These are phyloP conservation scores for Coemansia sp. DNA, from an alignment of 192 early-diverging fungal species.

Conservation along the genomic window DNA sequence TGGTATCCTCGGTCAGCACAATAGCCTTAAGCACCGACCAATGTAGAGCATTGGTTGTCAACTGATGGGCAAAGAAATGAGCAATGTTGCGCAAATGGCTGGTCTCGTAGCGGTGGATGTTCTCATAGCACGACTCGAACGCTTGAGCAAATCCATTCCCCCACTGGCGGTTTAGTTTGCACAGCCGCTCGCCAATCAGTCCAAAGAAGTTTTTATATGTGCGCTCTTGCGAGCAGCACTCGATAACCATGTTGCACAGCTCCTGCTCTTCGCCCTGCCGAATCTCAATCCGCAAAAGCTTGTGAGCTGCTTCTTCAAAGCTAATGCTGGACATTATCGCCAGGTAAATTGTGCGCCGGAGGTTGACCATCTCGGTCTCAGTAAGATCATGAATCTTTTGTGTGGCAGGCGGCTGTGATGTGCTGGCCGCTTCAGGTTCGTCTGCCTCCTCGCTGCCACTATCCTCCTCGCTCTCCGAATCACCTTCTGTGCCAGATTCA, in stretches of 20 bases:
- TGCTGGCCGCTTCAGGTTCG: conserved; percentile 1
- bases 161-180: conserved; percentile 80
- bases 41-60: conserved; percentile 78
- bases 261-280: conserved; percentile 86
- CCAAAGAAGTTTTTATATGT: conserved; percentile 95
- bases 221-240: conserved; percentile 93
- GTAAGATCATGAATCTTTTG: conserved; percentile 81
- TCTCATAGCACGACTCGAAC: conserved; percentile 84
- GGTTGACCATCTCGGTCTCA: conserved; percentile 80
- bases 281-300: conserved; percentile 84
- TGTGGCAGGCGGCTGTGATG: conserved; percentile 17
- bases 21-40: conserved; percentile 82
- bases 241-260: conserved; percentile 94
- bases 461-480: conserved; percentile 47
- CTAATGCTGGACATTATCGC: conserved; percentile 94
- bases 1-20: conserved; percentile 90
- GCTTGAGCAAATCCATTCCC: conserved; percentile 70
- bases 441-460: conserved; percentile 29
- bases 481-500: conserved; percentile 47
- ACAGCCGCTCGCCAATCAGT: conserved; percentile 89
- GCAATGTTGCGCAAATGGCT: conserved; percentile 90
- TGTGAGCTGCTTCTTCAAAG: conserved; percentile 95
- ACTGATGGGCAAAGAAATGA: conserved; percentile 85
- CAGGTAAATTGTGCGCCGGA: conserved; percentile 91
- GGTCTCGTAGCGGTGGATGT: conserved; percentile 90